These are phyloP conservation scores for Akanthomyces lecanii DNA, from an alignment of 2,329 filamentous ascomycete genomes.

Conservation along the genomic window DNA sequence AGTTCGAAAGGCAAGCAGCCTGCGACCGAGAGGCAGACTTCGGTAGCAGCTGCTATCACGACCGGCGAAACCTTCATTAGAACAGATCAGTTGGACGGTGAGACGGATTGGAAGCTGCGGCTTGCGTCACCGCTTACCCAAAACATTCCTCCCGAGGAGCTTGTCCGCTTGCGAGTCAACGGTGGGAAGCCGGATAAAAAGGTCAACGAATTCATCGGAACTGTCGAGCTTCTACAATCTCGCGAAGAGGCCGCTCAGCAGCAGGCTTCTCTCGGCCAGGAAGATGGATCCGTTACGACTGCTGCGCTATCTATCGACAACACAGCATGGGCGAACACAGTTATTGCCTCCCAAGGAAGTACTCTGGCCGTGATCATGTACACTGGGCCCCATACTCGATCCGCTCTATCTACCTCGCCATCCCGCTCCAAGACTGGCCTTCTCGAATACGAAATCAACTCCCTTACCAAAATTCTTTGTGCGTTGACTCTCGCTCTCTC, in stretches of 20 bases:
- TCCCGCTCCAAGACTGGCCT: constrained; percentile 92
- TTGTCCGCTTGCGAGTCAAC: constrained; percentile 65
- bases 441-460: constrained; percentile 94
- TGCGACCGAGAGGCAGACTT: constrained; percentile 24
- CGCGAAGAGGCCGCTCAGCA: constrained; percentile 45
- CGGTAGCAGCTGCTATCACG: constrained; percentile 36
- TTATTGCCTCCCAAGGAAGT: constrained; percentile 86
- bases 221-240: constrained; percentile 66
- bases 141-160: constrained; percentile 65
- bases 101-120: constrained; percentile 97
- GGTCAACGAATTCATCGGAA: constrained; percentile 94
- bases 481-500: constrained; percentile 82
- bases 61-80: constrained; percentile 91
- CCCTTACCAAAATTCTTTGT: constrained; percentile 92
- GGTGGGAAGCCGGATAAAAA: constrained; percentile 89
- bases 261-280: constrained; percentile 30
- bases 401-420: constrained; percentile 85
- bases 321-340: constrained; percentile 97
- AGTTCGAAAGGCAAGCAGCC: constrained; percentile 34
- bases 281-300: constrained; percentile 46
- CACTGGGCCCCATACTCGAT: constrained; percentile 89
- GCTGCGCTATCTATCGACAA: constrained; percentile 88
- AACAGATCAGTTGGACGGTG: constrained; percentile 94
- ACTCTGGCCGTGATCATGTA: constrained; percentile 90
- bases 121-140: constrained; percentile 84